Evolutionary conservation across 2,329 filamentous ascomycete genomes (phyloP).

Genomic region (Didymella pomorum): DNA sequence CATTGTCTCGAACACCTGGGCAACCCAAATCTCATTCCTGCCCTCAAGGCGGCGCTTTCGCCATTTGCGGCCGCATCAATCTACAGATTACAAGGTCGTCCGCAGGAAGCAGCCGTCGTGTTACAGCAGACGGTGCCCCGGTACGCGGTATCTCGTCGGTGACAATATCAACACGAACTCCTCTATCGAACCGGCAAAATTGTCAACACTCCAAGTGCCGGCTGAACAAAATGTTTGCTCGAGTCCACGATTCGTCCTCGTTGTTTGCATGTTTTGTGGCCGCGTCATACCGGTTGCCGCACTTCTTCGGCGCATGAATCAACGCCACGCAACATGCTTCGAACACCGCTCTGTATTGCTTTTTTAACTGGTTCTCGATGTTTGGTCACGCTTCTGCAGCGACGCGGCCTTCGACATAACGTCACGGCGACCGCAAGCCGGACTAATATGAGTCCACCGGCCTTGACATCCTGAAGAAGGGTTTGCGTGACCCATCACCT

Average conservation of each 20-base stretch:
- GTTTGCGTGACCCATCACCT: slow-evolving; percentile 10
- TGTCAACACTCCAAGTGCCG: not conserved
- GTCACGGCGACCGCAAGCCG: not conserved
- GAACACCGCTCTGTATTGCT: slow-evolving; percentile 5
- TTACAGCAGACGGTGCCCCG: slow-evolving; percentile 5
- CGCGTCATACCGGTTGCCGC: slow-evolving; percentile 3
- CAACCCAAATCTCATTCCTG: slow-evolving; percentile 20
- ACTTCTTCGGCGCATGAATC: slow-evolving; percentile 4
- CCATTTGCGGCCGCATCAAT: slow-evolving; percentile 27
- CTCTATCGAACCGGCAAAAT: slow-evolving; percentile 2
- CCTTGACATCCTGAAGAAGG: slow-evolving; percentile 4
- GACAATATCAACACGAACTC: slow-evolving; percentile 3
- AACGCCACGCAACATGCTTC: slow-evolving; percentile 7
- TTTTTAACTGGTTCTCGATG: slow-evolving; percentile 2
- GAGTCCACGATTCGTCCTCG: slow-evolving; percentile 2
- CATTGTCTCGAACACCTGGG: slow-evolving; percentile 8
- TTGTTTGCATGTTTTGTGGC: not conserved
- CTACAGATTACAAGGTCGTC: slow-evolving; percentile 20
- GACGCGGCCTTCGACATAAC: not conserved
- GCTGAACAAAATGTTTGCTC: not conserved
- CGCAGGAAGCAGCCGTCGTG: slow-evolving; percentile 3
- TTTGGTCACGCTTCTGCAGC: slow-evolving; percentile 1
- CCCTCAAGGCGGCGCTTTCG: slow-evolving; percentile 11
- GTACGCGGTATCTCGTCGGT: slow-evolving; percentile 14
- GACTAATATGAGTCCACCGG: not conserved